Base-by-base conservation (phyloP, 768 basidiomycete species). In the Dentipellis sp. region DNA sequence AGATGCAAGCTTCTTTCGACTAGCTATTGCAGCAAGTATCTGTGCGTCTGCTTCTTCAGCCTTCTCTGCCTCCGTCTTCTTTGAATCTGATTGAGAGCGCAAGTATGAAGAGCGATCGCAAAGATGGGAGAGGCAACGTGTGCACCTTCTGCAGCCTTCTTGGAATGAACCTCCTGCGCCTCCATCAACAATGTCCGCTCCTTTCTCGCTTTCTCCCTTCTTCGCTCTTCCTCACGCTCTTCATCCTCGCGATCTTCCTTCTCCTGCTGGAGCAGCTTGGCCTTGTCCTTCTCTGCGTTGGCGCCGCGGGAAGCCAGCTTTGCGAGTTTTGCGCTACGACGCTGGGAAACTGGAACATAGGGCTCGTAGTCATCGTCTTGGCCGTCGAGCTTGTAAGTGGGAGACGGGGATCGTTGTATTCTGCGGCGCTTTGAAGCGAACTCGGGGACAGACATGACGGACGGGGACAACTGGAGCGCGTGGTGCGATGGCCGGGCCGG, bases 131-230 rank as follows among this genome's bases (percentile, higher is more conserved):
- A n/a, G n/a, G n/a, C n/a, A n/a, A 19, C 42, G 16, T 14, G 65
- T 72, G 48, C 54, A 91, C 92, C 88, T 74, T 95, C 90, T 54
- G 76, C 78, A 4, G 88, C 91, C 70, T 86, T 91, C 68, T 78
- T 78, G 22, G 78, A 78, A 65, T 95, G 92, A 35, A 98, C 94
- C 66, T 98, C 95, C 70, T 97, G 93, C 1, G 97, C 97, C 68
- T 97, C 94, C 65, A 93, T 69, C 51, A 99, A 72, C 50, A 99
- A 71, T 0, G 94, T 97, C 63, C 92, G 74, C 72, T 94, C 92
- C 68, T 84, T 87, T 58, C 94, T 72, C 17, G 82, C 80, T 64
- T 79, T 84, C 67, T 95, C 92, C 62, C 79, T 79, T 36, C 76
- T 75, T 53, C 74, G 68, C 66, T 94, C 90, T 64, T 92, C 89